Conservation (phyloP, 2,329 filamentous ascomycete species). For the Akanthomyces uredinophilus region DNA sequence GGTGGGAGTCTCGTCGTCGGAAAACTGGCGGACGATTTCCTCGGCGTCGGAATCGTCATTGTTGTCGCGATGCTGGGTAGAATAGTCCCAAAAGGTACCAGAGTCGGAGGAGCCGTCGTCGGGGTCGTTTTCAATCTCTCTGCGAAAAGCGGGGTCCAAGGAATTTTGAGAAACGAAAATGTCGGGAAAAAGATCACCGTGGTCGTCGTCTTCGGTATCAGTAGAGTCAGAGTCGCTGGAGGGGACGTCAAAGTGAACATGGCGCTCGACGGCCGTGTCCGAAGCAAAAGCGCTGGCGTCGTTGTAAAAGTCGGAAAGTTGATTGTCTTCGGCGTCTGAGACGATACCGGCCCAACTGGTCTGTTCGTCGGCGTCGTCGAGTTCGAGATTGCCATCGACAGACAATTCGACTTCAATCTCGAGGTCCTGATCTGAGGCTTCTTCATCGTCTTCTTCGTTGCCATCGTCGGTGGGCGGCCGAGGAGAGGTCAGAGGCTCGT, state of each 20-base stretch:
- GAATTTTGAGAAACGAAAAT: slow-evolving; percentile 73
- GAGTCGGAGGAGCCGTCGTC: slow-evolving; percentile 53
- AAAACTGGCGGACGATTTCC: slow-evolving; percentile 31
- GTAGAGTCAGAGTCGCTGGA: slow-evolving; percentile 63
- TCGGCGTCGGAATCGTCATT: slow-evolving; percentile 39
- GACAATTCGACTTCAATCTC: slow-evolving; percentile 1
- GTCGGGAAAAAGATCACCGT: slow-evolving; percentile 66
- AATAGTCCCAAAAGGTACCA: slow-evolving; percentile 60
- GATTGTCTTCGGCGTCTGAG: slow-evolving; percentile 40
- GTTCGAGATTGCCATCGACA: slow-evolving; percentile 30
- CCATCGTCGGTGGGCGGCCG: slow-evolving; percentile 40
- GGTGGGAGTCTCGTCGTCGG: slow-evolving; percentile 38
- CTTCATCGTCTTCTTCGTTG: slow-evolving; percentile 33
- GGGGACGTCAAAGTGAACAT: slow-evolving; percentile 69
- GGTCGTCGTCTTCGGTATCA: slow-evolving; percentile 57
- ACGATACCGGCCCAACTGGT: slow-evolving; percentile 53
- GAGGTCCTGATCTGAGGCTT: slow-evolving; percentile 21
- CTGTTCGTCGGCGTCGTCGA: slow-evolving; percentile 39
- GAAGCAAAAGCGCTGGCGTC: slow-evolving; percentile 38
- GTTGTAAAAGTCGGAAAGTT: slow-evolving; percentile 37
- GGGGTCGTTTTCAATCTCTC: slow-evolving; percentile 66
- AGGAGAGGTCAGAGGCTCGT: slow-evolving; percentile 41
- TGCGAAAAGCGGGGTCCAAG: slow-evolving; percentile 66
- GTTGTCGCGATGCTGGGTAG: slow-evolving; percentile 36
- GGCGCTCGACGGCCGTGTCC: slow-evolving; percentile 45